Evolutionary conservation across 495 filamentous ascomycete species (phyloP).

Genomic region (Daldinia grandis): DNA sequence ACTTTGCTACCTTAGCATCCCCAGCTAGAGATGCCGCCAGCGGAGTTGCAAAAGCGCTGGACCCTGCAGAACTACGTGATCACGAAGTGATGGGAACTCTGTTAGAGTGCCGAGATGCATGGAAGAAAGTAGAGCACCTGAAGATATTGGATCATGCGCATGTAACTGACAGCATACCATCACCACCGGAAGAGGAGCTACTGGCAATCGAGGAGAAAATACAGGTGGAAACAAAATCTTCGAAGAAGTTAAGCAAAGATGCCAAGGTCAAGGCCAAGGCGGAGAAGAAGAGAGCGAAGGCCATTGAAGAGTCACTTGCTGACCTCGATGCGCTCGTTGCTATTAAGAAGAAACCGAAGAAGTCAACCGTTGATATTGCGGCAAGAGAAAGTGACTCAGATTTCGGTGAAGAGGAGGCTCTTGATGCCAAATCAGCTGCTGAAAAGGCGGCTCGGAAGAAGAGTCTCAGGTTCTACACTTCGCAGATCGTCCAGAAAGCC

Average conservation of each 20-base stretch:
- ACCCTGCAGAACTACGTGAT: constrained; percentile 77
- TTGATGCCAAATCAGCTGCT: constrained; percentile 64
- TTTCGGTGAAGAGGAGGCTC: constrained; percentile 67
- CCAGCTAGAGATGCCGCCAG: constrained; percentile 63
- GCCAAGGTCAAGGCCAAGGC: constrained; percentile 47
- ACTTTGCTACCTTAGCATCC: constrained; percentile 89
- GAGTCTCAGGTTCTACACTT: constrained; percentile 93
- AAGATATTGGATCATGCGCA: constrained; percentile 41
- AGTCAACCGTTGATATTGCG: constrained; percentile 44
- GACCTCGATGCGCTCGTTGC: constrained; percentile 56
- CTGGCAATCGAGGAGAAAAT: constrained; percentile 44
- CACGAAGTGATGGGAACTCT: constrained; percentile 89
- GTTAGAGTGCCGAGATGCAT: constrained; percentile 79
- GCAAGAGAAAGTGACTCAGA: constrained; percentile 65
- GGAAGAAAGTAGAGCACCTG: constrained; percentile 76
- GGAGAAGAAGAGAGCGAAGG: constrained; percentile 42
- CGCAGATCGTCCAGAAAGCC: constrained; percentile 90
- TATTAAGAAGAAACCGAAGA: constrained; percentile 54
- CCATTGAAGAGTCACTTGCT: constrained; percentile 57
- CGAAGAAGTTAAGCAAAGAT: constrained; percentile 44
- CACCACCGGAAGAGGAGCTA: constrained; percentile 49
- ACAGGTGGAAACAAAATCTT: constrained; percentile 30
- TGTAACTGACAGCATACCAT: constrained; percentile 43
- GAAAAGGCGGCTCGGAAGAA: constrained; percentile 89
- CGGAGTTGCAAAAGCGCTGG: constrained; percentile 61